Evolutionary conservation across 371 early-diverging fungal genomes (phyloP).

Genomic region (Chytridium lagenaria): DNA sequence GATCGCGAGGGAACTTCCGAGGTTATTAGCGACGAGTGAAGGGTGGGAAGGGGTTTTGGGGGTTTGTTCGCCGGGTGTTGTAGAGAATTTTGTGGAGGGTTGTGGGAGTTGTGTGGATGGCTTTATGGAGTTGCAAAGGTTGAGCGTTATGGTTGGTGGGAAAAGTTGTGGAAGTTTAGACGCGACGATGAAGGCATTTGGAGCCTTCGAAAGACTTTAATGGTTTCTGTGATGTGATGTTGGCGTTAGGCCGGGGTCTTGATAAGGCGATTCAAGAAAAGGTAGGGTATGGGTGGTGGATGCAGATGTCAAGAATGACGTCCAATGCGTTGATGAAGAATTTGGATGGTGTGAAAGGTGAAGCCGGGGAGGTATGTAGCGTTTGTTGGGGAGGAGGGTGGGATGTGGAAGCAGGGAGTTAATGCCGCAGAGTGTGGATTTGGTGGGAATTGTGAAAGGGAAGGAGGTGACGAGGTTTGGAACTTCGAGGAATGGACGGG

Average conservation of each 20-base stretch:
- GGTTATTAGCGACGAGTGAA: background rate
- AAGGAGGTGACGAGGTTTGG: too few species aligned
- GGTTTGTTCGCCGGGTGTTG: background rate
- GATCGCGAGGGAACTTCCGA: too few species aligned
- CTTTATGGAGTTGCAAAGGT: background rate
- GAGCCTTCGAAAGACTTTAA: background rate
- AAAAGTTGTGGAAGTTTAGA: background rate
- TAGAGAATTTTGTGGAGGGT: background rate
- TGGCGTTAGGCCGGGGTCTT: background rate
- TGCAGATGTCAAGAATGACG: background rate
- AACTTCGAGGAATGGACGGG: constrained; percentile 20
- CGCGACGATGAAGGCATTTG: background rate
- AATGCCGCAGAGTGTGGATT: too few species aligned
- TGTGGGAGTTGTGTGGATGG: constrained; percentile 2
- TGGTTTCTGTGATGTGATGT: background rate
- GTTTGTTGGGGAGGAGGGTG: too few species aligned
- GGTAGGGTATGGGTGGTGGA: background rate
- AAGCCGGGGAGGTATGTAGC: too few species aligned
- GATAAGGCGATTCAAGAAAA: background rate
- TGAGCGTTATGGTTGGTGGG: background rate
- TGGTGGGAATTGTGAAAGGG: too few species aligned
- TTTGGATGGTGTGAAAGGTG: too few species aligned
- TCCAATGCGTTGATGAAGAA: too few species aligned
- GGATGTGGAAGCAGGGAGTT: too few species aligned
- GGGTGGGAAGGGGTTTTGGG: background rate